Evolutionary conservation across 805 yeast genomes (phyloP).

Genomic region (Myxozyma sirexii): DNA sequence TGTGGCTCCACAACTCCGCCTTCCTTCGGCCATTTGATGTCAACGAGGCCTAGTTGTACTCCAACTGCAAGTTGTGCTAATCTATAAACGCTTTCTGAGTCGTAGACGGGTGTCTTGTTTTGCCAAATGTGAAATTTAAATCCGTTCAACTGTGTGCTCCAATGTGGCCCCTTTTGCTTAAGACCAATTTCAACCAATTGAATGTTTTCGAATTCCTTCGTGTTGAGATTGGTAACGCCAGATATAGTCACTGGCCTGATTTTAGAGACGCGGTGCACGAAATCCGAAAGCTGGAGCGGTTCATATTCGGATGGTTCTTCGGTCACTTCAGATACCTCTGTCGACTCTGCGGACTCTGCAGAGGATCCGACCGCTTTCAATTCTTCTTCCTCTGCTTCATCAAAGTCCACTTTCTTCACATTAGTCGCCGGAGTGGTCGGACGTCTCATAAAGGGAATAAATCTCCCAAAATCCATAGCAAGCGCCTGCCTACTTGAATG

Average conservation of each 20-base stretch:
- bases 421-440: background rate
- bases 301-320: conserved; percentile 9
- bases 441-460: conserved; percentile 14
- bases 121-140: conserved; percentile 20
- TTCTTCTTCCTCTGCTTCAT: conserved; percentile 22
- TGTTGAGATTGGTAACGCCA: background rate
- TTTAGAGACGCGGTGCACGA: conserved; percentile 17
- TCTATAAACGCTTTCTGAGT: background rate
- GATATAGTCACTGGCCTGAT: conserved; percentile 1
- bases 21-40: conserved; percentile 18
- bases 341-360: background rate
- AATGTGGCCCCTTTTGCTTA: background rate
- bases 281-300: conserved; percentile 16
- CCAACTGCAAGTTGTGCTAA: conserved; percentile 23
- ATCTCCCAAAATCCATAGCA: background rate
- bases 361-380: conserved; percentile 3
- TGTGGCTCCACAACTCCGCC: background rate
- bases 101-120: conserved; percentile 7
- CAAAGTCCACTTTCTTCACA: conserved; percentile 12
- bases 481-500: background rate
- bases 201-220: background rate
- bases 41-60: conserved; percentile 16
- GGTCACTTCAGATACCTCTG: background rate
- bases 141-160: conserved; percentile 5
- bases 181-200: conserved; percentile 22